Evolutionary conservation across 1,139 yeast genomes (phyloP).

Genomic region (Kazachstania sp.): DNA sequence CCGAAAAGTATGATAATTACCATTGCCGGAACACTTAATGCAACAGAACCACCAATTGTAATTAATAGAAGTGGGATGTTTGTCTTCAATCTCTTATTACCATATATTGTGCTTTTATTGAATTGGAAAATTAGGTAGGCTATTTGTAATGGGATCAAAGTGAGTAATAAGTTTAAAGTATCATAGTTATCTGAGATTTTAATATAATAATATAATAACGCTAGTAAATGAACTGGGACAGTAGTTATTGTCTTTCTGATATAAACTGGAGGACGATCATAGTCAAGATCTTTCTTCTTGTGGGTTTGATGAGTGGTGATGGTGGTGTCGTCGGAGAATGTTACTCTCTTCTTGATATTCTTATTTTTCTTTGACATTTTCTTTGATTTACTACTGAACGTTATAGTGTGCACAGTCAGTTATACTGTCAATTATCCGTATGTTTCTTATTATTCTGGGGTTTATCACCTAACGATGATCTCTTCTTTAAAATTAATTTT

Average conservation of each 20-base stretch:
- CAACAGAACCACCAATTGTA: conserved; percentile 33
- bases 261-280: conserved; percentile 29
- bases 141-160: conserved; percentile 26
- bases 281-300: conserved; percentile 19
- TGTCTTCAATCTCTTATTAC: conserved; percentile 28
- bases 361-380: conserved; percentile 15
- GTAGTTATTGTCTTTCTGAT: conserved; percentile 30
- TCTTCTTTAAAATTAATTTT: no score
- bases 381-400: no score
- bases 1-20: conserved; percentile 62
- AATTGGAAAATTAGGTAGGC: conserved; percentile 25
- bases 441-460: no score
- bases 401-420: no score
- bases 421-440: no score
- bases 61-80: conserved; percentile 35
- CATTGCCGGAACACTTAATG: conserved; percentile 47
- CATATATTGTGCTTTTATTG: conserved; percentile 28
- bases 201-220: conserved; percentile 37
- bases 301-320: conserved; percentile 20
- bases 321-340: conserved; percentile 33
- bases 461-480: no score
- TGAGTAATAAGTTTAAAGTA: conserved; percentile 22
- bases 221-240: conserved; percentile 44
- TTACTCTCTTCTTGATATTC: conserved; percentile 32
- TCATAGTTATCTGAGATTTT: conserved; percentile 30